Conservation (phyloP, 345 rosid species). For the Eucalyptus shirleyi region DNA sequence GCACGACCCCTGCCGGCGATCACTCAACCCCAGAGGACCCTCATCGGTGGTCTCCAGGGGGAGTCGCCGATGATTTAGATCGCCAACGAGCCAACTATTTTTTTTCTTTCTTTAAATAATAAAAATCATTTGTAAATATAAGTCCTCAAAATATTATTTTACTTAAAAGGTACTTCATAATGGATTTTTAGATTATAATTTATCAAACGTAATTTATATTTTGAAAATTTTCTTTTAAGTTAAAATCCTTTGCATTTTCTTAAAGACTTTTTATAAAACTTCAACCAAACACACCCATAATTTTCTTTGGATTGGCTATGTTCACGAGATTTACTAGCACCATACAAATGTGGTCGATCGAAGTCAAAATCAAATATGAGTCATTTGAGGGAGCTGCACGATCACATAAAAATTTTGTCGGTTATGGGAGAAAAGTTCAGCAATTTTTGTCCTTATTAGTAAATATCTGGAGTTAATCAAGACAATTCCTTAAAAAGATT, state of each 20-base stretch:
- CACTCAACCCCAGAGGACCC: rapidly evolving
- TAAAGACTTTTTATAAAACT: no score
- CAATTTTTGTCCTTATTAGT: neutral
- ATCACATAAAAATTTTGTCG: neutral
- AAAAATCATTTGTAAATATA: no score
- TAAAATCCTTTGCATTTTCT: rapidly evolving
- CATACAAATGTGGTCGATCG: neutral
- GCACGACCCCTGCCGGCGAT: rapidly evolving
- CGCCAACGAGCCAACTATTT: rapidly evolving
- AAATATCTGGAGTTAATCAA: neutral
- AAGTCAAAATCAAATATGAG: neutral
- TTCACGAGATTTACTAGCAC: neutral
- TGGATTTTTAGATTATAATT: no score
- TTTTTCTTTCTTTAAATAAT: no score
- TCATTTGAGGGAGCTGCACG: neutral
- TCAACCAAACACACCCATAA: no score
- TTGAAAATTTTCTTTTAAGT: no score
- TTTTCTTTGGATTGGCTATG: neutral
- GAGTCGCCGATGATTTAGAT: rapidly evolving
- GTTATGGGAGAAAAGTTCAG: neutral
- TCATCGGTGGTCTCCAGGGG: no score
- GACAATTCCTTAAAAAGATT: neutral
- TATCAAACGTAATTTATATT: no score
- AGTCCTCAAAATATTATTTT: no score
- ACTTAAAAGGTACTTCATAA: no score